These are phyloP conservation scores for Collybia sp. DNA, from an alignment of 768 basidiomycete species.

Conservation along the genomic window DNA sequence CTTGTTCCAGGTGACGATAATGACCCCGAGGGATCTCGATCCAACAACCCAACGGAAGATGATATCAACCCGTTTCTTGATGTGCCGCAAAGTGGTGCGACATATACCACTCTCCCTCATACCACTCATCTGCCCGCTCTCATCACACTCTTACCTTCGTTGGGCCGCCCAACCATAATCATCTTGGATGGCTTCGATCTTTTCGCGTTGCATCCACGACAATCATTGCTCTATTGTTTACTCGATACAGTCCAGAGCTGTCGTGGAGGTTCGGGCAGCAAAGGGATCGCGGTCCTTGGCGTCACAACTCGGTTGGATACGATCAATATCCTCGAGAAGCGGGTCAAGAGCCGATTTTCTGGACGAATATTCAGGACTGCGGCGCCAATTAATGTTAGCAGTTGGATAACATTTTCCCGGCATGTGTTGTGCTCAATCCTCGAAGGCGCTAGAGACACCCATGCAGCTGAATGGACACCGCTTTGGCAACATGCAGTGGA, in stretches of 20 bases:
- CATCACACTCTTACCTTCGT: constrained; percentile 73
- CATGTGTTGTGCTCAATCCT: constrained; percentile 34
- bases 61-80: constrained; percentile 50
- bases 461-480: constrained; percentile 49
- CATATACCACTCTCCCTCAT: constrained; percentile 44
- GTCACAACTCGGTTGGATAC: constrained; percentile 85
- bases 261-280: constrained; percentile 49
- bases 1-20: constrained; percentile 35
- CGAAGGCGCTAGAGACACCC: constrained; percentile 6
- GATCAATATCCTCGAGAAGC: constrained; percentile 86
- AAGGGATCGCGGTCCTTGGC: constrained; percentile 83
- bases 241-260: constrained; percentile 92
- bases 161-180: constrained; percentile 75
- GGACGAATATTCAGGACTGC: constrained; percentile 82
- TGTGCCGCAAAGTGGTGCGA: constrained; percentile 6
- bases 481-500: constrained; percentile 60
- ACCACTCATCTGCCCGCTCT: constrained; percentile 69
- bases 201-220: constrained; percentile 88
- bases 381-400: constrained; percentile 44
- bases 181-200: constrained; percentile 92
- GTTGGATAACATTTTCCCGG: constrained; percentile 49
- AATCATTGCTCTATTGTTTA: constrained; percentile 91
- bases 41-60: constrained; percentile 25
- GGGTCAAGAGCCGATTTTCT: constrained; percentile 97
- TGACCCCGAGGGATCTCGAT: constrained; percentile 12